Conservation (phyloP, 306 rosid genomes). For the Glycine soja region DNA sequence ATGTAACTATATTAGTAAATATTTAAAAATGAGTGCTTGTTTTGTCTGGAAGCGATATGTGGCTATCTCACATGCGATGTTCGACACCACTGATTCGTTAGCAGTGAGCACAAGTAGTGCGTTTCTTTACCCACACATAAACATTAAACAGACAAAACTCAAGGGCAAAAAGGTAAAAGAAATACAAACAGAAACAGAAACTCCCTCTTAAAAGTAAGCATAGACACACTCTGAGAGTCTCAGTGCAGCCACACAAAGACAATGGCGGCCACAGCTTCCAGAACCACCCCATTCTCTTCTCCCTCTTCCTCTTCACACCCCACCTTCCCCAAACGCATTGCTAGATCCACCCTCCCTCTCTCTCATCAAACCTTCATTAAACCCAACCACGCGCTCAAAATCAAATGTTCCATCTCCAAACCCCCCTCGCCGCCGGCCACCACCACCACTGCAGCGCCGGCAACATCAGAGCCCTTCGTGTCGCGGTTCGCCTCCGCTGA, state of each 20-base stretch:
- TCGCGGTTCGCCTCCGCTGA: conserved; percentile 62
- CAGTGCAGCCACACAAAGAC: not conserved
- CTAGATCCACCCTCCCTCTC: conserved; percentile 44
- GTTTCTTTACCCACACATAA: not conserved
- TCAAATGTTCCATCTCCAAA: conserved; percentile 57
- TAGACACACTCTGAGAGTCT: too few species aligned
- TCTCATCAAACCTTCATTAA: conserved; percentile 38
- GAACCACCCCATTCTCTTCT: conserved; percentile 43
- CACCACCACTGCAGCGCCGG: conserved; percentile 12
- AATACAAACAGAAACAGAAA: too few species aligned
- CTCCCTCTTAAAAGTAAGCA: not conserved
- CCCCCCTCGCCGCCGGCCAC: conserved; percentile 29
- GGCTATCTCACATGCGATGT: too few species aligned
- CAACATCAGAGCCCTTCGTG: conserved; percentile 18
- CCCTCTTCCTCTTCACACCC: not conserved
- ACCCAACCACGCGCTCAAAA: conserved; percentile 36
- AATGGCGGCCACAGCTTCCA: conserved; percentile 58
- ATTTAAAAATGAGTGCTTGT: too few species aligned
- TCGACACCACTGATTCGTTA: not conserved
- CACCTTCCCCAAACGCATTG: conserved; percentile 29
- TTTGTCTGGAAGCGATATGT: too few species aligned
- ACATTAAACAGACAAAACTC: not conserved
- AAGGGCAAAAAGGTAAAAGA: not conserved
- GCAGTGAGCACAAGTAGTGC: too few species aligned
- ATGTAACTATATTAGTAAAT: too few species aligned